Base-by-base conservation (phyloP, 257 asterid species). In the Penstemon davidsonii region DNA sequence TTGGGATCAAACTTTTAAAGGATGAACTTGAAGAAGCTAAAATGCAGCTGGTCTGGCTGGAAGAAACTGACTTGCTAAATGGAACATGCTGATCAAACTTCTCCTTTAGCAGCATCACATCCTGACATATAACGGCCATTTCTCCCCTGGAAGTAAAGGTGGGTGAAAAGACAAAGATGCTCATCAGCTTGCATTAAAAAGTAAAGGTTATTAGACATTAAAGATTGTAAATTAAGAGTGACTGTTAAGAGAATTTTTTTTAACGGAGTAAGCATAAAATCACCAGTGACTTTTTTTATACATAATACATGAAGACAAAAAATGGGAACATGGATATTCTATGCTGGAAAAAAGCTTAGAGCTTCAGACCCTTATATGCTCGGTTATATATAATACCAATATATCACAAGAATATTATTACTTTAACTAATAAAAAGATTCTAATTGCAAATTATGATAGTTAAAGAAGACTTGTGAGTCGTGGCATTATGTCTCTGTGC, bases 81-180 rank as follows among this genome's bases (percentile, higher is more conserved):
- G 90, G 88, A 75, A 84, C 80, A 6, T 60, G 73, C 33, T 81
- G 84, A 56, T 91, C 91, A 56, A 84, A 80, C 73, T 73, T 85
- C 77, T 81, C 84, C 69, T 88, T 87, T n/a, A 87, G 73, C 70
- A 77, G 62, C 75, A 73, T 88, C 75, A 86, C 92, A 68, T 93
- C 97, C 18, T 85, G 80, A 76, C 95, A 86, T 71, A 91, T 85
- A 19, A 93, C 93, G 45, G 87, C 85, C 50, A 91, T 87, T 72
- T 93, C 99, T 66, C 99, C 97, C 59, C 97, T 93, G 87, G 33
- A 25, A 25, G 33, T 25, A 25, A 1, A 25, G 33, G 33, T 25
- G 41, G 41, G 12, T 15, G 55, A 55, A 5, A 36, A 13, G 45
- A 33, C 5, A 11, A 18, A 49, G 8, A 37, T 4, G 47, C 37